Base-by-base conservation (phyloP, 805 yeast genomes). In the Schizosaccharomyces japonicus region DNA sequence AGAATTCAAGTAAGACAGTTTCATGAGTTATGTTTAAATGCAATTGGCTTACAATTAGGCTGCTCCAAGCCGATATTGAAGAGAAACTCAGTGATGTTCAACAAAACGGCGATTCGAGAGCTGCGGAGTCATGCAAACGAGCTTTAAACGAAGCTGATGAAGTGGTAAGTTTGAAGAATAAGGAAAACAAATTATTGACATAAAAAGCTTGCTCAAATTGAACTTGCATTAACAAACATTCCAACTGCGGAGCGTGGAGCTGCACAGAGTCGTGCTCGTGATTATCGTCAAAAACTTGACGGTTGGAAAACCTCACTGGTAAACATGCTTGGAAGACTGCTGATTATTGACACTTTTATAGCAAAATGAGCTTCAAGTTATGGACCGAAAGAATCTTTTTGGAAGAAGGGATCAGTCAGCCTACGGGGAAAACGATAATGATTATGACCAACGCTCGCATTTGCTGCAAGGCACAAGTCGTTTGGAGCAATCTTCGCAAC, bases 71-170 rank as follows among this genome's bases (percentile, higher is more conserved):
- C 6, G 42, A 36, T 36, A 36, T 36, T 23, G 42, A 36, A 36
- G 42, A 36, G n/a, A 36, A 36, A 19, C 28, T 36, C 15, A 36
- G 23, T 17, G 42, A 36, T 19, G 6, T 36, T 8, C 15, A 15
- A 7, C 17, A 21, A 36, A 36, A 15, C 10, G 42, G 23, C 23
- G 42, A 36, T 2, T 19, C 7, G 13, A 19, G 27, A 19, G 42
- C 27, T n/a, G 13, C 27, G 17, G 27, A 36, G n/a, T 17, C 42
- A 15, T 36, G 42, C 23, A 25, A 80, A 56, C 66, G 68, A 42
- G 70, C 78, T 17, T 66, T 79, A n/a, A 94, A 82, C 55, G 94
- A 82, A 57, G 78, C 79, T 32, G 70, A 75, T 49, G 93, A 81
- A 57, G 68, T 81, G 36, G 66, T 66, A 54, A 48, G 68, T 56